These are phyloP conservation scores for Trametes cingulata DNA, from an alignment of 768 basidiomycete genomes.

Conservation along the genomic window DNA sequence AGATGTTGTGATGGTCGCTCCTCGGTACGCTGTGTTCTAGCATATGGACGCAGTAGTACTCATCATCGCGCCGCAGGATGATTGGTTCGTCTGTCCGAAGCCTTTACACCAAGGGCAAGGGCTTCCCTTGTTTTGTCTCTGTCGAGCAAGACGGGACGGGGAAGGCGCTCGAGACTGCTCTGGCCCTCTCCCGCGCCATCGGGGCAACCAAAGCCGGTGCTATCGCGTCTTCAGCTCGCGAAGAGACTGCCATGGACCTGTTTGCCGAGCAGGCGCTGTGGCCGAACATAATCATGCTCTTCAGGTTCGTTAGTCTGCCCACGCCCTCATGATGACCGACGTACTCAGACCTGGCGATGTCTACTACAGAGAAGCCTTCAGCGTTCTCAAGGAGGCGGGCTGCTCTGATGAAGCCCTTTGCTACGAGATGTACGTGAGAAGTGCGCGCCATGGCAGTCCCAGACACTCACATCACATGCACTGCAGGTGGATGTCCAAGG, in stretches of 20 bases:
- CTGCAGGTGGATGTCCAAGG: slow-evolving; percentile 70
- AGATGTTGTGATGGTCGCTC: slow-evolving; percentile 68
- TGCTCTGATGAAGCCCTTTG: slow-evolving; percentile 68
- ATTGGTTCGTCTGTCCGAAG: slow-evolving; percentile 67
- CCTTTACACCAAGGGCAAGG: slow-evolving; percentile 57
- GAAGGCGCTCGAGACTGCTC: slow-evolving; percentile 44
- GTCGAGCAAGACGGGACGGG: slow-evolving; percentile 63
- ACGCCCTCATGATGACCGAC: too few species aligned
- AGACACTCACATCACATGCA: neutral
- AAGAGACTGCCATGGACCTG: slow-evolving; percentile 67
- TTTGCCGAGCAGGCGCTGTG: slow-evolving; percentile 66
- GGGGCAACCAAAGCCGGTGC: slow-evolving; percentile 66
- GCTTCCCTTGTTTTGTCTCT: slow-evolving; percentile 66
- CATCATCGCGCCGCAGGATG: slow-evolving; percentile 43
- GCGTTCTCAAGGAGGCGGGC: slow-evolving; percentile 60
- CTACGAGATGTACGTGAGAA: slow-evolving; percentile 57
- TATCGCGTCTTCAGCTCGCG: slow-evolving; percentile 59
- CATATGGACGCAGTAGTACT: neutral
- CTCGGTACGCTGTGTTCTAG: slow-evolving; percentile 41
- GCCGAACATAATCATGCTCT: slow-evolving; percentile 67
- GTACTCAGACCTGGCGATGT: neutral
- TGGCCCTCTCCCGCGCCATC: slow-evolving; percentile 57
- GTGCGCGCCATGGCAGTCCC: neutral
- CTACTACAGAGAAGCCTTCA: slow-evolving; percentile 53
- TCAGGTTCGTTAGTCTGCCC: slow-evolving; percentile 40